Percentiles rank a stretch among this genome's conserved stretches.
These are phyloP conservation scores for Colletotrichum cordylinicola DNA, from an alignment of 2,329 filamentous ascomycete genomes.

Conservation along the genomic window DNA sequence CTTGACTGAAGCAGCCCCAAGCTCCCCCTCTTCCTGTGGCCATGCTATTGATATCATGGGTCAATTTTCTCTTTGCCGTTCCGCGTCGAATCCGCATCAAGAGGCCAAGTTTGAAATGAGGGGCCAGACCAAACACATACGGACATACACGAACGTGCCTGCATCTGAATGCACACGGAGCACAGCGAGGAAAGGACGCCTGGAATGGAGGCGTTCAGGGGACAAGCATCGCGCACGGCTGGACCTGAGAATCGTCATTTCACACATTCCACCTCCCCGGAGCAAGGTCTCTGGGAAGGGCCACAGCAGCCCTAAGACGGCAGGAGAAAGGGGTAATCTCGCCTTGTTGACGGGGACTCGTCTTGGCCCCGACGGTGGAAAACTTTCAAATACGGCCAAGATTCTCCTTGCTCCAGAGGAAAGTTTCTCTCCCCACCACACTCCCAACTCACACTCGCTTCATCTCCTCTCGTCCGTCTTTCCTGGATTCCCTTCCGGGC, in stretches of 20 bases:
- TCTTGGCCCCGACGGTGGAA: background rate
- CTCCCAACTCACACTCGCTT: constrained; percentile 13
- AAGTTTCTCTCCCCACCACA: background rate
- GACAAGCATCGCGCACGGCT: background rate
- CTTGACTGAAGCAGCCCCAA: background rate
- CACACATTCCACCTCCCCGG: constrained; percentile 1
- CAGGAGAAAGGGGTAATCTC: background rate
- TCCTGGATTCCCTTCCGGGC: constrained; percentile 1
- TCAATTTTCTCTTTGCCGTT: background rate
- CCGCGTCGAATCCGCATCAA: background rate
- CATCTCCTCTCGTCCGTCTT: background rate
- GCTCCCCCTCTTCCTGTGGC: background rate
- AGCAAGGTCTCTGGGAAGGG: background rate
- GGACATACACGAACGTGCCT: background rate
- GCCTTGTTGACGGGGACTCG: background rate
- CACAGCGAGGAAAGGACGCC: background rate
- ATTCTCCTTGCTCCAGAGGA: background rate
- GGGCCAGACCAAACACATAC: background rate
- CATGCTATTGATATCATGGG: background rate
- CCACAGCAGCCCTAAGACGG: background rate
- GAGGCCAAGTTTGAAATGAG: background rate
- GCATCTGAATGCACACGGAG: background rate
- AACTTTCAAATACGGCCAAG: constrained; percentile 18
- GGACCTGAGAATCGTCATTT: constrained; percentile 6
- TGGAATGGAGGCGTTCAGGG: constrained; percentile 11